Conservation (phyloP, 306 rosid species). For the Ceratonia siliqua region DNA sequence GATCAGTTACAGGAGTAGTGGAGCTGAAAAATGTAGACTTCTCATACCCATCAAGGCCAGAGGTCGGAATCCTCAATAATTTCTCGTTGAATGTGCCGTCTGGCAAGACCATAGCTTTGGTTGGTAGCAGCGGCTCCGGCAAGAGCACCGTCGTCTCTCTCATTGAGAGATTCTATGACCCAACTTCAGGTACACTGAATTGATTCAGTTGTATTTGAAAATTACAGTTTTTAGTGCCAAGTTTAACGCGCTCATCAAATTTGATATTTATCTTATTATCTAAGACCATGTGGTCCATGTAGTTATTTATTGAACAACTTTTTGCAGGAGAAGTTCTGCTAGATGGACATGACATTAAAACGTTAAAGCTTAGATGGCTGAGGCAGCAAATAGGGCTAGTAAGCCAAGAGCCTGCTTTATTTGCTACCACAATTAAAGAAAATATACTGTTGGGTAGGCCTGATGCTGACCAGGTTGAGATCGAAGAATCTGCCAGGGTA, state of each 20-base stretch:
- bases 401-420: slow-evolving; percentile 97
- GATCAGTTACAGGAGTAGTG: slow-evolving; percentile 76
- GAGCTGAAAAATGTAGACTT: slow-evolving; percentile 85
- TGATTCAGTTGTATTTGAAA: not conserved
- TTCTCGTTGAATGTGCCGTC: slow-evolving; percentile 85
- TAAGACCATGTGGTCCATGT: not conserved
- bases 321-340: slow-evolving; percentile 83
- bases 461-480: slow-evolving; percentile 86
- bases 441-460: slow-evolving; percentile 94
- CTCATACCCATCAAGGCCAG: slow-evolving; percentile 90
- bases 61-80: slow-evolving; percentile 68
- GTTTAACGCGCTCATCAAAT: not conserved
- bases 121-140: slow-evolving; percentile 98
- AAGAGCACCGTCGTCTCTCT: slow-evolving; percentile 97
- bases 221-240: not conserved
- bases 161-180: slow-evolving; percentile 95
- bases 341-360: slow-evolving; percentile 90
- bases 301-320: slow-evolving; percentile 5
- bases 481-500: slow-evolving; percentile 97
- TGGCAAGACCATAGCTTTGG: slow-evolving; percentile 94
- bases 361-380: slow-evolving; percentile 82
- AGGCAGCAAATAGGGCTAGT: slow-evolving; percentile 97
- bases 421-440: slow-evolving; percentile 91
- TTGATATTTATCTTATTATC: slow-evolving; percentile 6
- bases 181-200: slow-evolving; percentile 61